phyloP scores from a whole-genome alignment of 2,329 filamentous ascomycete species.

The Fusarium nygamai region DNA sequence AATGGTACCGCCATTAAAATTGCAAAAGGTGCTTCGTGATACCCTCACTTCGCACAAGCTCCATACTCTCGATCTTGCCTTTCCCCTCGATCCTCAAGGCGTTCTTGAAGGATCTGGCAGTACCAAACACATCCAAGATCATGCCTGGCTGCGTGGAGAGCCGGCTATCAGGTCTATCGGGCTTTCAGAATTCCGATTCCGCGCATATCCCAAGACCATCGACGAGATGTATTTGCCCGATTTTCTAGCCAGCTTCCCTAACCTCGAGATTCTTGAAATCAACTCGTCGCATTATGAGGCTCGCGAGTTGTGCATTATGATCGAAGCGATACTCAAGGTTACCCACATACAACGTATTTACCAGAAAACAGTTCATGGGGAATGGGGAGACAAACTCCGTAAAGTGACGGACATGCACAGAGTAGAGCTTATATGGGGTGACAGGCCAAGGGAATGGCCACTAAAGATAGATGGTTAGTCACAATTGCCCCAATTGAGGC shows the following conservation, averaged over 20 bases:
- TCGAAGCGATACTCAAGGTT: conserved; percentile 45
- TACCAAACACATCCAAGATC: conserved; percentile 44
- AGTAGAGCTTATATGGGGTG: conserved; percentile 46
- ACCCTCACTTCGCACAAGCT: conserved; percentile 45
- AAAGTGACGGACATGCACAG: conserved; percentile 35
- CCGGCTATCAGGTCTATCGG: conserved; percentile 48
- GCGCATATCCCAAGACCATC: conserved; percentile 41
- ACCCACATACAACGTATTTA: conserved; percentile 49
- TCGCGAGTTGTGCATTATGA: conserved; percentile 43
- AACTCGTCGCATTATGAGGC: conserved; percentile 45
- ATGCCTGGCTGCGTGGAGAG: conserved; percentile 50
- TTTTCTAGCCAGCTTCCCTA: conserved; percentile 51
- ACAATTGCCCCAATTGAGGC: neutral
- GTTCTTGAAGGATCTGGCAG: conserved; percentile 41
- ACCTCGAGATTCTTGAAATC: conserved; percentile 50
- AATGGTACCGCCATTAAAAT: conserved; percentile 37
- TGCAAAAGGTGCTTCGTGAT: conserved; percentile 39
- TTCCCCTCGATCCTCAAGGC: conserved; percentile 43
- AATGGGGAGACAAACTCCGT: conserved; percentile 45
- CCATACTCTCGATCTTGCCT: conserved; percentile 50
- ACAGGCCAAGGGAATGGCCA: conserved; percentile 47
- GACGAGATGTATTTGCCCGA: conserved; percentile 46
- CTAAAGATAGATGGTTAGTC: conserved; percentile 31
- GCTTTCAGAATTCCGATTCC: conserved; percentile 50
- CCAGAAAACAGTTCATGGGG: conserved; percentile 46